phyloP scores from a whole-genome alignment of 1,284 basidiomycete genomes.

The Pseudozyma pruni region DNA sequence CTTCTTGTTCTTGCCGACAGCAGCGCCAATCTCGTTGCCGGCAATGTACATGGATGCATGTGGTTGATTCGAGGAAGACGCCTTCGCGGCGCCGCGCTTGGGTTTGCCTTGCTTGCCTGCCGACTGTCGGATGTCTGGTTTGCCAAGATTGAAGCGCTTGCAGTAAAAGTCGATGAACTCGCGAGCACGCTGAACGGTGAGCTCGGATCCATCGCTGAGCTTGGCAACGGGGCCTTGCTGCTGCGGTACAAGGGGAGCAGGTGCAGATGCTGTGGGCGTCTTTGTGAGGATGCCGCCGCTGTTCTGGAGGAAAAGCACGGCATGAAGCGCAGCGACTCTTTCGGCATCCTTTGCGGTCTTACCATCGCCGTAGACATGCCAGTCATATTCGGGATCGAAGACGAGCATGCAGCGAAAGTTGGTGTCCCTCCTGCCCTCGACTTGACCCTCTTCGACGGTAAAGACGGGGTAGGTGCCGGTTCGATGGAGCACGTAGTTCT shows the following conservation, averaged over 20 bases:
- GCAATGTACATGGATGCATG: constrained; percentile 84
- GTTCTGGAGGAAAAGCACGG: constrained; percentile 49
- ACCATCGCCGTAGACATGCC: constrained; percentile 75
- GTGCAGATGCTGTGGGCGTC: constrained; percentile 42
- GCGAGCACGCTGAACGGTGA: constrained; percentile 81
- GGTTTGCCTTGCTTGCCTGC: constrained; percentile 29
- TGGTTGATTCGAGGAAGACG: constrained; percentile 71
- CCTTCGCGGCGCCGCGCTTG: constrained; percentile 24
- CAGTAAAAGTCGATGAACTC: constrained; percentile 97
- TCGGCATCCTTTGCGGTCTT: constrained; percentile 78
- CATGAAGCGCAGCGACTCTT: constrained; percentile 73
- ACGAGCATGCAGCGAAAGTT: constrained; percentile 48
- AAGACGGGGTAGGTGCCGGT: constrained; percentile 48
- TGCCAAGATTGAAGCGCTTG: constrained; percentile 80
- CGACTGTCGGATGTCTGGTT: constrained; percentile 75
- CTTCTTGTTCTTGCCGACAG: constrained; percentile 79
- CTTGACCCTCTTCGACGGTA: constrained; percentile 46
- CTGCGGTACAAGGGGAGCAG: constrained; percentile 69
- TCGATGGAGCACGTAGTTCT: constrained; percentile 50
- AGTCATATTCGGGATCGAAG: constrained; percentile 47
- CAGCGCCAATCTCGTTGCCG: constrained; percentile 82
- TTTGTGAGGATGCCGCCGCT: constrained; percentile 42
- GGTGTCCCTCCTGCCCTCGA: constrained; percentile 48
- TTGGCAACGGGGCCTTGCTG: constrained; percentile 29
- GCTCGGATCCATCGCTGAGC: constrained; percentile 77